Evolutionary conservation across 805 yeast genomes (phyloP).

Genomic region (Schwanniomyces yamadae): DNA sequence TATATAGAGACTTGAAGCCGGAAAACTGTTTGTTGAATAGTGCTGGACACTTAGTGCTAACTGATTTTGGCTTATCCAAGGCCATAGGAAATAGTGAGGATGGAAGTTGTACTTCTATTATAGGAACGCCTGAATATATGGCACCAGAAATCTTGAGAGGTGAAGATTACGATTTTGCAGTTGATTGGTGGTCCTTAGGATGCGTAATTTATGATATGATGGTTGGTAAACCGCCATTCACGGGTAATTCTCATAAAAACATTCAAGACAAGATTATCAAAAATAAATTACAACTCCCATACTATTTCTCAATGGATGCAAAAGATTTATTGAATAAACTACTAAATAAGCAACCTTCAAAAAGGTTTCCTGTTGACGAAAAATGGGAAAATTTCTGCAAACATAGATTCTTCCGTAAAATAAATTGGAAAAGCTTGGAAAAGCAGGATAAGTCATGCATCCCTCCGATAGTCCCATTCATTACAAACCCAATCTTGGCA

Average conservation of each 20-base stretch:
- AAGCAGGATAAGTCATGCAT: slow-evolving; percentile 44
- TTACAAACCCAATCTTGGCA: slow-evolving; percentile 78
- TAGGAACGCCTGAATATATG: slow-evolving; percentile 82
- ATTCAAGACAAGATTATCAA: slow-evolving; percentile 73
- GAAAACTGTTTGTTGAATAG: slow-evolving; percentile 81
- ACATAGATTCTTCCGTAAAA: slow-evolving; percentile 74
- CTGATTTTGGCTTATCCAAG: slow-evolving; percentile 81
- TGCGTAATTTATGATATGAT: slow-evolving; percentile 77
- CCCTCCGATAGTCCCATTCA: slow-evolving; percentile 82
- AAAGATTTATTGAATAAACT: slow-evolving; percentile 69
- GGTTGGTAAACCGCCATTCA: slow-evolving; percentile 85
- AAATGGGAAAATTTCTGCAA: slow-evolving; percentile 54
- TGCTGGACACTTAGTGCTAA: slow-evolving; percentile 76
- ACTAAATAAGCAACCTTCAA: slow-evolving; percentile 65
- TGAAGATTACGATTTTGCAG: slow-evolving; percentile 69
- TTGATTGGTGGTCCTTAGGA: slow-evolving; percentile 93
- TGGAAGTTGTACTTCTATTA: slow-evolving; percentile 52
- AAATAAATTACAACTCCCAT: slow-evolving; percentile 68
- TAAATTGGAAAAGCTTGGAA: slow-evolving; percentile 65
- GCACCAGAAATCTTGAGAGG: slow-evolving; percentile 89
- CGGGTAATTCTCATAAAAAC: slow-evolving; percentile 74
- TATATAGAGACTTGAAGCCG: slow-evolving; percentile 85
- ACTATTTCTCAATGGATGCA: slow-evolving; percentile 74
- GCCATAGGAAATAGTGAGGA: slow-evolving; percentile 24
- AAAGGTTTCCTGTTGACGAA: slow-evolving; percentile 55